Percentiles rank a stretch among this genome's conserved stretches.
Conservation (phyloP, 768 basidiomycete genomes). For the Podaxis sp. region DNA sequence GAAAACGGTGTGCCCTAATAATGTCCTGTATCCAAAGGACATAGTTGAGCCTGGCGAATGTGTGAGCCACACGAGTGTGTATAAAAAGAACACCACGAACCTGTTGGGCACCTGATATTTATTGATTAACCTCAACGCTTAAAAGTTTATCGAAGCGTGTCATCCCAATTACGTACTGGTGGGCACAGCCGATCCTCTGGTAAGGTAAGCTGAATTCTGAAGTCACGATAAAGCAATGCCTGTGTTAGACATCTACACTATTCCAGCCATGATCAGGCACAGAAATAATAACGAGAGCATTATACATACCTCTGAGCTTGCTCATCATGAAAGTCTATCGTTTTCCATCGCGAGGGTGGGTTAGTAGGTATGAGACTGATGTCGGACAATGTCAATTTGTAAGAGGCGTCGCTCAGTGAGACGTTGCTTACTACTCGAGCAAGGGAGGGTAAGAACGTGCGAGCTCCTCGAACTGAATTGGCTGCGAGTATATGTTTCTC, state of each 20-base stretch:
- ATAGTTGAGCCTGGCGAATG: constrained; percentile 70
- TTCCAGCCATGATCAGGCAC: constrained; percentile 10
- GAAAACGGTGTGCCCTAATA: constrained; percentile 31
- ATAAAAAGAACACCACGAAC: constrained; percentile 30
- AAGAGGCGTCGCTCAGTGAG: too few relatives aligned
- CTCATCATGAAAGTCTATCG: constrained; percentile 78
- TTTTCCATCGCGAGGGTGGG: constrained; percentile 20
- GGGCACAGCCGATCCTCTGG: constrained; percentile 82
- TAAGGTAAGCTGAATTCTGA: constrained; percentile 58
- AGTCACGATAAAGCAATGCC: constrained; percentile 76
- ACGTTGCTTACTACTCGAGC: constrained; percentile 2
- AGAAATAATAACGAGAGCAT: not conserved
- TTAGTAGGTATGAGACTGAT: constrained; percentile 10
- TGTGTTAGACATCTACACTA: constrained; percentile 69
- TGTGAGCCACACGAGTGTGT: not conserved
- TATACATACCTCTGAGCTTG: constrained; percentile 60
- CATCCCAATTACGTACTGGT: constrained; percentile 56
- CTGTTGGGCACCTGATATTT: constrained; percentile 66
- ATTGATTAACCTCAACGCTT: not conserved
- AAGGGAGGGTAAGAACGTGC: constrained; percentile 11
- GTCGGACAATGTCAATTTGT: not conserved
- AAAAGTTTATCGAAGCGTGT: not conserved
- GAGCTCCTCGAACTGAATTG: constrained; percentile 11
- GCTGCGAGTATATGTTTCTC: constrained; percentile 12
- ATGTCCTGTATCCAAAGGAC: constrained; percentile 84